A percentile compares a stretch with the other conserved stretches of the same genome.
phyloP scores from a whole-genome alignment of 306 rosid genomes.

The Cucurbita argyrosperma region DNA sequence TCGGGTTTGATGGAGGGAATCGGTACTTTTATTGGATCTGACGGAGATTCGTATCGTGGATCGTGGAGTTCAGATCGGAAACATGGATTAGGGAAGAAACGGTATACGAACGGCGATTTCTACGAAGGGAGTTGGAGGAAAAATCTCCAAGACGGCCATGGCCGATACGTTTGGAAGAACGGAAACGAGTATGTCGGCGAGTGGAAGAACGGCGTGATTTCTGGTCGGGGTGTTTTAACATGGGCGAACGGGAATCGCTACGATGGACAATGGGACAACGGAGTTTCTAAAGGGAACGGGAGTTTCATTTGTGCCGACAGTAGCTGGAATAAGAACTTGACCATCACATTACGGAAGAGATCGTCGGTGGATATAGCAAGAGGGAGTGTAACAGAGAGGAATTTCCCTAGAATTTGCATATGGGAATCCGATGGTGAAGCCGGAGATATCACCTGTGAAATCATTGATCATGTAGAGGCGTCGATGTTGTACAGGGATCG shows the following conservation, averaged over 20 bases:
- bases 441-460: constrained; percentile 91
- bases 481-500: constrained; percentile 44
- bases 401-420: constrained; percentile 69
- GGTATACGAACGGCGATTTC: constrained; percentile 68
- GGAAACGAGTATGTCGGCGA: constrained; percentile 78
- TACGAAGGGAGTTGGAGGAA: constrained; percentile 72
- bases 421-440: constrained; percentile 97
- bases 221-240: constrained; percentile 50
- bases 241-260: constrained; percentile 84
- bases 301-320: constrained; percentile 69
- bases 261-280: constrained; percentile 84
- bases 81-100: constrained; percentile 66
- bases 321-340: constrained; percentile 55
- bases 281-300: constrained; percentile 66
- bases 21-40: constrained; percentile 70
- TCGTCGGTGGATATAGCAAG: constrained; percentile 40
- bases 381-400: constrained; percentile 47
- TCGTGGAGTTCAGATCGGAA: constrained; percentile 66
- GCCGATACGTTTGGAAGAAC: constrained; percentile 73
- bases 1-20: constrained; percentile 82
- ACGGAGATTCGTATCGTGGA: constrained; percentile 66
- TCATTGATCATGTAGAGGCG: constrained; percentile 78
- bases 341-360: constrained; percentile 50
- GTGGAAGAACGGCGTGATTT: constrained; percentile 74
- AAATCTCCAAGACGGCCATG: constrained; percentile 71